Evolutionary conservation across 768 basidiomycete species (phyloP).

Genomic region (Trichaptum fuscoviolaceum): DNA sequence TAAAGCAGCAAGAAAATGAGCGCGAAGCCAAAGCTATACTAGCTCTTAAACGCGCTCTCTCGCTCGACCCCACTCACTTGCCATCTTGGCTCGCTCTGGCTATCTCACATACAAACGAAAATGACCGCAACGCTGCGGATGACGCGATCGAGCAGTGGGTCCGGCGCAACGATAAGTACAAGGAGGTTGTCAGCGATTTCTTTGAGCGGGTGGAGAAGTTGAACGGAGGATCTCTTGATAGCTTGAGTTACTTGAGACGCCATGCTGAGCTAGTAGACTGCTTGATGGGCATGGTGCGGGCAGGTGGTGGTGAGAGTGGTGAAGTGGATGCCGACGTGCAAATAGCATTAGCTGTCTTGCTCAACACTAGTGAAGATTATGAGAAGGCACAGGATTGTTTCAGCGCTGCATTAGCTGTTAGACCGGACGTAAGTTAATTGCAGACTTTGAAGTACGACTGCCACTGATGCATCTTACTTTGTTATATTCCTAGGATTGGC

Average conservation of each 20-base stretch:
- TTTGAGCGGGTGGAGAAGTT: conserved; percentile 37
- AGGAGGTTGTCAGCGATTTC: conserved; percentile 37
- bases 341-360: conserved; percentile 85
- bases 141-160: conserved; percentile 85
- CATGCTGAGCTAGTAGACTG: conserved; percentile 56
- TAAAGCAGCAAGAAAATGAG: conserved; percentile 98
- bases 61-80: conserved; percentile 71
- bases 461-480: conserved; percentile 4
- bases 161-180: conserved; percentile 52
- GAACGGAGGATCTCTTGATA: conserved; percentile 12
- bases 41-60: conserved; percentile 75
- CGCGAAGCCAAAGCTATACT: conserved; percentile 85
- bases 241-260: not conserved
- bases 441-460: too few relatives aligned
- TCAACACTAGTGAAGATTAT: conserved; percentile 94
- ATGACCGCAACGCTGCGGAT: conserved; percentile 66
- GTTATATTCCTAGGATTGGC: conserved; percentile 62
- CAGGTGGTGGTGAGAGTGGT: conserved; percentile 37
- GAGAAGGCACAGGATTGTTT: conserved; percentile 94
- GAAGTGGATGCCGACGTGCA: conserved; percentile 91
- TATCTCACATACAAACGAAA: conserved; percentile 89
- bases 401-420: conserved; percentile 74
- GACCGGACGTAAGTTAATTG: conserved; percentile 64
- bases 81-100: conserved; percentile 88
- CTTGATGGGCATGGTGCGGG: conserved; percentile 74